Evolutionary conservation across 2,329 filamentous ascomycete species (phyloP).

Genomic region (Venturia aucupariae): DNA sequence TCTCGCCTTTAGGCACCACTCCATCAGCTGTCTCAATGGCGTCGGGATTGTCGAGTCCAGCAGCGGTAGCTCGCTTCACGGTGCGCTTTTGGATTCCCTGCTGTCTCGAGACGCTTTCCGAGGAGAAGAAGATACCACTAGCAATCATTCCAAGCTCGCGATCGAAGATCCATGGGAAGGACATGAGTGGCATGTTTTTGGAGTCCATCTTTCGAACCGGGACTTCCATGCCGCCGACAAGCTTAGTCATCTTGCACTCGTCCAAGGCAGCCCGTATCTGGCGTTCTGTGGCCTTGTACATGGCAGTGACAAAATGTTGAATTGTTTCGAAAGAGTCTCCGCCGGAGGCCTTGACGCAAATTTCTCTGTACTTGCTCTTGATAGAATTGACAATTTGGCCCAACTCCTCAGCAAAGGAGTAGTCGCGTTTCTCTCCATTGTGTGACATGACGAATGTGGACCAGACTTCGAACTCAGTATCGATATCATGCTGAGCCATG

Average conservation of each 20-base stretch:
- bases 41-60: not conserved
- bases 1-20: conserved; percentile 3
- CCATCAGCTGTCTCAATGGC: not conserved
- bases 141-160: conserved; percentile 63
- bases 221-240: conserved; percentile 29
- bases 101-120: not conserved
- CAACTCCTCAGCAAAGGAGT: conserved; percentile 80
- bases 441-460: conserved; percentile 73
- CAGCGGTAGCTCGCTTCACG: not conserved
- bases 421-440: conserved; percentile 63
- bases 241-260: conserved; percentile 34
- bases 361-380: conserved; percentile 57
- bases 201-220: conserved; percentile 31
- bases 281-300: conserved; percentile 74
- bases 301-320: conserved; percentile 68
- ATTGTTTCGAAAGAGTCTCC: conserved; percentile 34
- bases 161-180: conserved; percentile 87
- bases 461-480: conserved; percentile 87
- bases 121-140: conserved; percentile 20
- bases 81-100: conserved; percentile 5
- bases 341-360: conserved; percentile 54
- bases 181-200: conserved; percentile 68
- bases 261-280: conserved; percentile 54
- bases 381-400: conserved; percentile 57
- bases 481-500: conserved; percentile 76